Conservation (phyloP, 352 stramenopile species). For the Globisporangium camurandrum region DNA sequence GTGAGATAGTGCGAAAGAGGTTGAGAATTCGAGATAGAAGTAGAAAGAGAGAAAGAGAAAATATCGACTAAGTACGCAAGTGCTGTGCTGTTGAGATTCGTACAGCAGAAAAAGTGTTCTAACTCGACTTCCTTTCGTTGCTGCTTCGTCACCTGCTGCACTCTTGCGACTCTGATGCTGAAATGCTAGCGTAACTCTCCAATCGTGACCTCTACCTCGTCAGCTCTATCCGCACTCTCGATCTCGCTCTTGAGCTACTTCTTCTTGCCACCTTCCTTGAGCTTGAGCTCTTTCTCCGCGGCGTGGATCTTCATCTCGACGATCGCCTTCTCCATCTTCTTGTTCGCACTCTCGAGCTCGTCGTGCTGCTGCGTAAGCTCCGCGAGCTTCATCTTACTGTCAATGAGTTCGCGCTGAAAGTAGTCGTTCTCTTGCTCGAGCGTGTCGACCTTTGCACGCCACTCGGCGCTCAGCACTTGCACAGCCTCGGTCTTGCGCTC, state of each 20-base stretch:
- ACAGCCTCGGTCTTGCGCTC: conserved; percentile 29
- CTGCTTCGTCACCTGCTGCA: too few species aligned
- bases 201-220: background rate
- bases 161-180: too few species aligned
- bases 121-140: too few species aligned
- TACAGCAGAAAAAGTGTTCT: too few species aligned
- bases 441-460: conserved; percentile 24
- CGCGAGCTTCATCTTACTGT: conserved; percentile 79
- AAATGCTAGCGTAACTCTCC: too few species aligned
- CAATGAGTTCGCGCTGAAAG: conserved; percentile 75
- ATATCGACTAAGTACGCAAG: too few species aligned
- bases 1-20: too few species aligned
- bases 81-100: too few species aligned
- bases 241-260: too few species aligned
- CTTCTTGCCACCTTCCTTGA: conserved; percentile 22
- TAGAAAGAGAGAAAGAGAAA: too few species aligned
- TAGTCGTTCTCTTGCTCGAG: conserved; percentile 77
- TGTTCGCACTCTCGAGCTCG: conserved; percentile 48
- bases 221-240: background rate
- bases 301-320: conserved; percentile 43
- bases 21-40: too few species aligned
- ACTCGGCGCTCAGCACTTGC: conserved; percentile 27
- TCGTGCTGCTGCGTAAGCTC: conserved; percentile 69
- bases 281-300: conserved; percentile 26
- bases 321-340: conserved; percentile 56